These are phyloP conservation scores for Alternaria sp. DNA, from an alignment of 2,329 filamentous ascomycete genomes.

Conservation along the genomic window DNA sequence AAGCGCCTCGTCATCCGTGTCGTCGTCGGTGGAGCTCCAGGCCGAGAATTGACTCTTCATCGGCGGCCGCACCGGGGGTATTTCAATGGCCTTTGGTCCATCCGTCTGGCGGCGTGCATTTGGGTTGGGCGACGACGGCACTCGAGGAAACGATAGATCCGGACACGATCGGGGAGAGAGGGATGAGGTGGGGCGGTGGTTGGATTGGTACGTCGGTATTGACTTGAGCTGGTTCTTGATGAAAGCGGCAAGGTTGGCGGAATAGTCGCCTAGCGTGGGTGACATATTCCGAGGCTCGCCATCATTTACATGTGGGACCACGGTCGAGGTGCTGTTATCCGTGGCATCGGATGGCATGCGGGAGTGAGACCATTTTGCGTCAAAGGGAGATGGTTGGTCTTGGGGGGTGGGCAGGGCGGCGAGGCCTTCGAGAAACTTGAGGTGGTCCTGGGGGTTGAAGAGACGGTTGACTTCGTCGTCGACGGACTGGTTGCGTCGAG, in stretches of 20 bases:
- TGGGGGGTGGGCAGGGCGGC: slow-evolving; percentile 16
- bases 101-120: slow-evolving; percentile 22
- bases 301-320: slow-evolving; percentile 23
- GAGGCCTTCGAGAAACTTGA: slow-evolving; percentile 34
- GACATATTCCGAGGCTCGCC: slow-evolving; percentile 7
- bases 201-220: slow-evolving; percentile 39
- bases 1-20: slow-evolving; percentile 33
- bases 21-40: slow-evolving; percentile 47
- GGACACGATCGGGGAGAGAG: slow-evolving; percentile 41
- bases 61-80: slow-evolving; percentile 41
- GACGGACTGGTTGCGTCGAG: slow-evolving; percentile 31
- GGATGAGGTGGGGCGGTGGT: slow-evolving; percentile 22
- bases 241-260: slow-evolving; percentile 46
- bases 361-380: slow-evolving; percentile 24
- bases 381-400: slow-evolving; percentile 13
- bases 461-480: slow-evolving; percentile 25
- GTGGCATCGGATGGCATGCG: slow-evolving; percentile 39
- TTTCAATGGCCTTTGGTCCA: slow-evolving; percentile 33
- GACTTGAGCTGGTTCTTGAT: slow-evolving; percentile 43
- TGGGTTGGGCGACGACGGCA: slow-evolving; percentile 30
- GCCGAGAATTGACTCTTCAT: slow-evolving; percentile 44
- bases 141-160: slow-evolving; percentile 32
- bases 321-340: slow-evolving; percentile 38
- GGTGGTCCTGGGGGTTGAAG: slow-evolving; percentile 39
- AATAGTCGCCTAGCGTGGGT: slow-evolving; percentile 38